Percentiles rank a stretch among this genome's conserved stretches.
Conservation (phyloP, 164 flowering plant species). For the Tetrastigma voinierianum region DNA sequence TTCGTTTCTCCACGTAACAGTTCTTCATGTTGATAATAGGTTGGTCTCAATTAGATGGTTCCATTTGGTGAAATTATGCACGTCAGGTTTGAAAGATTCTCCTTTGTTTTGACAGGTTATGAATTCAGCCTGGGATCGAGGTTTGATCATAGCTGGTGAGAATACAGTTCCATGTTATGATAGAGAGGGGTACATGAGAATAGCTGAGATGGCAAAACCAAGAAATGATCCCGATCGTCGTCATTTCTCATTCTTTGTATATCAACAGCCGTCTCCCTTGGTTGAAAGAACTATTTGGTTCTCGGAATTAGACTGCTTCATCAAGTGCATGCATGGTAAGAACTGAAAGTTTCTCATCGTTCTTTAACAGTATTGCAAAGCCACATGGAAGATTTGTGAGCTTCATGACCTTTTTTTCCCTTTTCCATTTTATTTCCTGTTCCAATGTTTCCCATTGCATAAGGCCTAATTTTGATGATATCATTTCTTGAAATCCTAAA, state of each 20-base stretch:
- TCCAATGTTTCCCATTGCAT: background rate
- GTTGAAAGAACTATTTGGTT: slow-evolving; percentile 45
- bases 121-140: slow-evolving; percentile 77
- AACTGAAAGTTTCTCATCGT: background rate
- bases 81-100: background rate
- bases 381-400: background rate
- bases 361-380: background rate
- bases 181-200: slow-evolving; percentile 51
- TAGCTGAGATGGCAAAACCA: slow-evolving; percentile 69
- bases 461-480: background rate
- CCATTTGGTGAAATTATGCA: background rate
- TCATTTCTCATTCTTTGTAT: slow-evolving; percentile 55
- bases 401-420: background rate
- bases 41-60: background rate
- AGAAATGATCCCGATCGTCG: slow-evolving; percentile 69
- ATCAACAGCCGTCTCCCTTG: slow-evolving; percentile 55
- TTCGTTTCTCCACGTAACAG: background rate
- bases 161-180: slow-evolving; percentile 58
- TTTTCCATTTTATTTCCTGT: background rate
- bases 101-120: slow-evolving; percentile 42
- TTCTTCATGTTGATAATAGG: background rate
- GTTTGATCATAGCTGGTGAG: slow-evolving; percentile 60
- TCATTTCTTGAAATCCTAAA: background rate
- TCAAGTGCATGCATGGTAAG: slow-evolving; percentile 78
- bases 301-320: slow-evolving; percentile 54